These are phyloP conservation scores for Poa pratensis DNA, from an alignment of 176 grass and related monocot species.

Conservation along the genomic window DNA sequence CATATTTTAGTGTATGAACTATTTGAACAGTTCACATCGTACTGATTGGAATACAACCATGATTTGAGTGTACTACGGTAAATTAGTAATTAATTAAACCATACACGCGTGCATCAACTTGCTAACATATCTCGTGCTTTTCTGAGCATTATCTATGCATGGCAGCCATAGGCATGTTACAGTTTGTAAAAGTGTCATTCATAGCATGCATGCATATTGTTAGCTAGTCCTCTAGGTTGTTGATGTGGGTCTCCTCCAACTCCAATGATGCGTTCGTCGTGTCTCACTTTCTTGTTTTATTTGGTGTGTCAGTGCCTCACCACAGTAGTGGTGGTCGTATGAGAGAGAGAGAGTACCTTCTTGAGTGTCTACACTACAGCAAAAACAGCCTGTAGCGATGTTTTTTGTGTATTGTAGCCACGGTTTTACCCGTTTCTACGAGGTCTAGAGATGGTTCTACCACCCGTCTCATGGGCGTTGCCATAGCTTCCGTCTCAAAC, in stretches of 20 bases:
- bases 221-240: slow-evolving; percentile 14
- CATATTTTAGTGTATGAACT: background rate
- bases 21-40: background rate
- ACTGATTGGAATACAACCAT: background rate
- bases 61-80: background rate
- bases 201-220: slow-evolving; percentile 34
- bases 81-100: background rate
- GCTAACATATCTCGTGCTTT: background rate
- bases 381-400: no score
- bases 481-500: no score
- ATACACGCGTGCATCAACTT: background rate
- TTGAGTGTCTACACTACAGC: background rate
- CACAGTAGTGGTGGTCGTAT: background rate
- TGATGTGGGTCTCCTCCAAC: slow-evolving; percentile 42
- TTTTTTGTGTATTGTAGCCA: no score
- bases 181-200: background rate
- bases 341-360: no score
- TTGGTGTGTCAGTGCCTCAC: slow-evolving; percentile 23
- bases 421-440: no score
- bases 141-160: slow-evolving; percentile 8
- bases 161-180: slow-evolving; percentile 13
- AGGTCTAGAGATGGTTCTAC: no score
- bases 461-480: no score
- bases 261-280: slow-evolving; percentile 34
- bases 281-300: slow-evolving; percentile 54